Conservation (phyloP, 2,329 filamentous ascomycete genomes). For the Clarireedia homoeocarpa region DNA sequence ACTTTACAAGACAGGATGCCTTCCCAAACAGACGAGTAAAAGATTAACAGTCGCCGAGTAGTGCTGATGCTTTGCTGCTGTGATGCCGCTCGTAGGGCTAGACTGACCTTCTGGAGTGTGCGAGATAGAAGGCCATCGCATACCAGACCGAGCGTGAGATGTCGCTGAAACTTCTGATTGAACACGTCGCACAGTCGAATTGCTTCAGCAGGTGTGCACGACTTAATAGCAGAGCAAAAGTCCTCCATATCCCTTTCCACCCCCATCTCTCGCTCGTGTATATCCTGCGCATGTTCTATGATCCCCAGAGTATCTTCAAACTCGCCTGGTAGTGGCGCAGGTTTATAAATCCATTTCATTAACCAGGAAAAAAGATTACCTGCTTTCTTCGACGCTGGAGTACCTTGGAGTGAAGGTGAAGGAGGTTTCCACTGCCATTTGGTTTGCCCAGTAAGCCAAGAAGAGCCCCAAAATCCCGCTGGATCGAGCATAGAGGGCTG, state of each 20-base stretch:
- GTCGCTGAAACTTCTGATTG: slow-evolving; percentile 17
- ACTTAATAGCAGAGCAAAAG: slow-evolving; percentile 13
- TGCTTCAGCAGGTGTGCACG: neutral
- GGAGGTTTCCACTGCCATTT: slow-evolving; percentile 29
- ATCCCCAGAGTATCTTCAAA: neutral
- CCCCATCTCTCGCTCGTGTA: neutral
- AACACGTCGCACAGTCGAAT: slow-evolving; percentile 15
- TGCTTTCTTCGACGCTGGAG: neutral
- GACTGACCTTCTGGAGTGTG: slow-evolving; percentile 10
- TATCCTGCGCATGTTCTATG: neutral
- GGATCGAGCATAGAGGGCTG: slow-evolving; percentile 13
- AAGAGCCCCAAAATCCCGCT: slow-evolving; percentile 17
- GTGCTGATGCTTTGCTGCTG: neutral
- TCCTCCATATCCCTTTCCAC: slow-evolving; percentile 10
- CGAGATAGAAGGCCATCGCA: slow-evolving; percentile 10
- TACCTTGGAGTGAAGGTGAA: slow-evolving; percentile 12
- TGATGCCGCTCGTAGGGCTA: slow-evolving; percentile 8
- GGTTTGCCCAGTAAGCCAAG: slow-evolving; percentile 19
- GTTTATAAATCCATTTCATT: slow-evolving; percentile 10
- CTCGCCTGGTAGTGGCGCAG: neutral
- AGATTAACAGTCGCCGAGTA: slow-evolving; percentile 9
- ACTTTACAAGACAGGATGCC: slow-evolving; percentile 21
- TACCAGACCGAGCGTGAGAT: slow-evolving; percentile 19
- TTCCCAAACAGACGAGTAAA: slow-evolving; percentile 23
- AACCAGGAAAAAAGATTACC: slow-evolving; percentile 19